Base-by-base conservation (phyloP, 2,329 filamentous ascomycete genomes). In the Berkeleyomyces basicola region DNA sequence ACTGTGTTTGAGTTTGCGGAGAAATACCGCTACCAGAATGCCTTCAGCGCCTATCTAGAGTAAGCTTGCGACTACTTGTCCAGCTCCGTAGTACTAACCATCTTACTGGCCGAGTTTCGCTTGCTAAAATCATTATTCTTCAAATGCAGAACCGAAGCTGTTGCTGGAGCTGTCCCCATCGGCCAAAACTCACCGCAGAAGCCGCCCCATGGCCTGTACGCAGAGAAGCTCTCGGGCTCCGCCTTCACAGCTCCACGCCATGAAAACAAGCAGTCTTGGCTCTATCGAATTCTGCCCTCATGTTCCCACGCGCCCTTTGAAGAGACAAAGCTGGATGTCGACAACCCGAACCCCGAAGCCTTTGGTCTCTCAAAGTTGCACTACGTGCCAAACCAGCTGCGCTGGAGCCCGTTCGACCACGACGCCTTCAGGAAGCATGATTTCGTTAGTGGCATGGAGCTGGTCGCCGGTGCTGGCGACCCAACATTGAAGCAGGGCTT, bases 151-250 rank as follows among this genome's bases (percentile, higher is more conserved):
- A 83, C 86, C 51, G 88, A 93, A 77, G 88, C 88, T 53, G 76
- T 92, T 63, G 77, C 84, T 14, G 86, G 84, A 16, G 85, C 89
- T 4, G 77, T 92, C 4, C 88, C 90, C 7, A 70, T 89, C 64
- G 88, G 81, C 59, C 81, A 85, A 49, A 95, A 95, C 76, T 89
- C 87, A 2, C 90, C 90, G 0, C 89, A 95, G 71, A 89, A 90
- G 70, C 84, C 84, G 0, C 80, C 87, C 0, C 82, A 84, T 67
- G 89, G 88, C 0, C 82, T 95, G 37, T 93, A 93, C 74, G 83
- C 88, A 37, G 90, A 95, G 74, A 87, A 87, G 75, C 78, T 88
- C 51, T 87, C 85, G 0, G 86, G 85, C 6, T 87, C 84, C 1
- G 78, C 86, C 39, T 89, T 89, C 70, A 88, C 85, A 3, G 83